Conservation (phyloP, 1,284 basidiomycete species). For the Sporisorium reilianum region DNA sequence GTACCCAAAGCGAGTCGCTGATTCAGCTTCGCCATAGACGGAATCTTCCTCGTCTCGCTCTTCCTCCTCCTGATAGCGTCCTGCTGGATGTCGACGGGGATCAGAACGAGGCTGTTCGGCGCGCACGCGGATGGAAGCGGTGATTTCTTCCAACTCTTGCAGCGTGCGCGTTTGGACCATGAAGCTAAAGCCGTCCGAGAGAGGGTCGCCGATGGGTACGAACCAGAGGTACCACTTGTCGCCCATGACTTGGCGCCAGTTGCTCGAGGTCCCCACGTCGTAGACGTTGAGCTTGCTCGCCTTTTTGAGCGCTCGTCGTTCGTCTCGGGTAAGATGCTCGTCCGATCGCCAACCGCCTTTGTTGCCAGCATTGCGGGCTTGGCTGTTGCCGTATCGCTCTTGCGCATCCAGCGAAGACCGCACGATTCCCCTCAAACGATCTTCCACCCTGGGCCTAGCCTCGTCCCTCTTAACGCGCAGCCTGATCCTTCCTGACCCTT, state of each 20-base stretch:
- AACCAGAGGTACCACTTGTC: conserved; percentile 51
- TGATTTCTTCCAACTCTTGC: conserved; percentile 48
- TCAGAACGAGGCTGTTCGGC: conserved; percentile 5
- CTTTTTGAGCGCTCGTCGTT: conserved; percentile 52
- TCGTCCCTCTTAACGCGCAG: conserved; percentile 28
- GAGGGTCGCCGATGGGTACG: conserved; percentile 56
- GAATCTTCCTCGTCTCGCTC: conserved; percentile 32
- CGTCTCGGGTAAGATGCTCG: conserved; percentile 53
- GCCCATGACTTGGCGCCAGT: conserved; percentile 62
- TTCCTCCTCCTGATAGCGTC: neutral
- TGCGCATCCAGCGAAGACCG: conserved; percentile 13
- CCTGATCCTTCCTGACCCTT: conserved; percentile 59
- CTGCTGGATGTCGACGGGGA: neutral
- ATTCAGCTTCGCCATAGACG: conserved; percentile 20
- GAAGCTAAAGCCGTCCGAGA: conserved; percentile 46
- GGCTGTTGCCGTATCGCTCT: neutral
- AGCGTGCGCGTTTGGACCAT: conserved; percentile 44
- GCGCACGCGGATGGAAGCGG: conserved; percentile 31
- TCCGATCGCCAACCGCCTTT: conserved; percentile 44
- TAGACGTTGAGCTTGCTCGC: conserved; percentile 63
- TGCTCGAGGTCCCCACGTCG: conserved; percentile 52
- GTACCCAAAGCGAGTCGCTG: conserved; percentile 28
- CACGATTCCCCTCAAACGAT: conserved; percentile 30
- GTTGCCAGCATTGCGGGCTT: neutral
- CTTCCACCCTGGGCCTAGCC: conserved; percentile 31